Evolutionary conservation across 805 yeast species (phyloP).

Genomic region (Metschnikowia anglica): DNA sequence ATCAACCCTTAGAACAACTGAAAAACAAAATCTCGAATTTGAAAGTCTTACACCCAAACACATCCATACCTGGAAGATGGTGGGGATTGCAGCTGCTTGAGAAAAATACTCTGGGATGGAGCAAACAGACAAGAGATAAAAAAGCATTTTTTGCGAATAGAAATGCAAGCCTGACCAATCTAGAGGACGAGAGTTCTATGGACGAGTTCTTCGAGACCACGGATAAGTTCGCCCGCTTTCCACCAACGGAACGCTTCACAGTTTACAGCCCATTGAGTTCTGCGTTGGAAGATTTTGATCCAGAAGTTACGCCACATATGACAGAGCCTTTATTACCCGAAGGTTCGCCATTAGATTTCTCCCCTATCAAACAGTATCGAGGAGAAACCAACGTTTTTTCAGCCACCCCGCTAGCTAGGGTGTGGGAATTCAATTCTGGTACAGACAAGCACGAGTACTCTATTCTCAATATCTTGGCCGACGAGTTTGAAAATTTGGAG

Average conservation of each 20-base stretch:
- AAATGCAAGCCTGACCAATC: constrained; percentile 2
- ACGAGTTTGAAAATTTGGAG: constrained; percentile 18
- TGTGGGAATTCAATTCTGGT: constrained; percentile 13
- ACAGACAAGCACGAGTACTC: constrained; percentile 16
- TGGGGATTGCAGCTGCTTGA: constrained; percentile 4
- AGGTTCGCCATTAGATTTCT: constrained; percentile 16
- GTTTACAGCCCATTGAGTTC: constrained; percentile 11
- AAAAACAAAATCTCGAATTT: background rate
- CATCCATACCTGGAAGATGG: constrained; percentile 12
- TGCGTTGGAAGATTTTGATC: constrained; percentile 13
- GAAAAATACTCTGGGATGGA: background rate
- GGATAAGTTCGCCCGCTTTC: constrained; percentile 5
- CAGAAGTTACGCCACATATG: constrained; percentile 20
- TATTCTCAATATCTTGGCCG: constrained; percentile 17
- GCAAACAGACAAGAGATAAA: background rate
- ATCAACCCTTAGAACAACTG: background rate
- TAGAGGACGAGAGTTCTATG: constrained; percentile 12
- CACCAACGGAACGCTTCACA: background rate
- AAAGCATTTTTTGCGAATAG: background rate
- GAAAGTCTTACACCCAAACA: constrained; percentile 10
- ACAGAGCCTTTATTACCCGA: constrained; percentile 18
- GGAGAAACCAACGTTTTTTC: constrained; percentile 13
- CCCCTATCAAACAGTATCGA: constrained; percentile 9
- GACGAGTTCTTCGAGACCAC: constrained; percentile 19
- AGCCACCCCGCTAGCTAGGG: constrained; percentile 20